Percentiles rank a stretch among this genome's conserved stretches.
phyloP scores from a whole-genome alignment of 2,329 filamentous ascomycete genomes.

The Knufia petricola region DNA sequence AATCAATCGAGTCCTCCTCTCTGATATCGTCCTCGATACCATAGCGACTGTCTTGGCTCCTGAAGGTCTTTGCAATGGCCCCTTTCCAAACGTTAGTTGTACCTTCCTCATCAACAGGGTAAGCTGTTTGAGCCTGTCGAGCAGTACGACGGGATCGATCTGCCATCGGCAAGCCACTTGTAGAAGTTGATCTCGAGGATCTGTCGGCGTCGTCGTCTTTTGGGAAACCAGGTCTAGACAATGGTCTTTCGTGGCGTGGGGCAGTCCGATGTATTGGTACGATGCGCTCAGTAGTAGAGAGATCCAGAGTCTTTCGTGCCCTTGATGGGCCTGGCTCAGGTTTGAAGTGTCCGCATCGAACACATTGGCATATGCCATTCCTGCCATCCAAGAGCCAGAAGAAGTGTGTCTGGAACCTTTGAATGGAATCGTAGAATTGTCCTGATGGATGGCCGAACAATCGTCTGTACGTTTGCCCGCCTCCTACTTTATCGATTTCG shows the following conservation, averaged over 20 bases:
- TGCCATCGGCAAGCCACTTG: slow-evolving; percentile 10
- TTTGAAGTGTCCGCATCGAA: slow-evolving; percentile 32
- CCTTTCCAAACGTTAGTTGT: slow-evolving; percentile 45
- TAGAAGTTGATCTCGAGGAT: slow-evolving; percentile 6
- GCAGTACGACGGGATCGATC: slow-evolving; percentile 16
- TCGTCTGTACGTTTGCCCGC: slow-evolving; percentile 42
- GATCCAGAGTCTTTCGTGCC: slow-evolving; percentile 9
- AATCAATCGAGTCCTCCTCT: slow-evolving; percentile 47
- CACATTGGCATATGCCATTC: slow-evolving; percentile 40
- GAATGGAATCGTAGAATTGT: slow-evolving; percentile 43
- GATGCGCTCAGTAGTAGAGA: neutral
- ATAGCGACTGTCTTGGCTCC: slow-evolving; percentile 21
- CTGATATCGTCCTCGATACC: slow-evolving; percentile 37
- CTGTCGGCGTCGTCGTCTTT: slow-evolving; percentile 5
- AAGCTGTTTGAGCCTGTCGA: slow-evolving; percentile 17
- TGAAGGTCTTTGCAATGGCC: slow-evolving; percentile 40
- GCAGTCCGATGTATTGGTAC: neutral
- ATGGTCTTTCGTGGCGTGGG: neutral
- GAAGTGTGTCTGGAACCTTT: slow-evolving; percentile 49
- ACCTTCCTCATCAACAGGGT: slow-evolving; percentile 40
- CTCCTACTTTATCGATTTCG: slow-evolving; percentile 37
- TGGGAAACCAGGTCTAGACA: neutral
- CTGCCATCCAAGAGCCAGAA: slow-evolving; percentile 44
- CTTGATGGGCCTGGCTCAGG: slow-evolving; percentile 9
- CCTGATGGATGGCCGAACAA: slow-evolving; percentile 48